Evolutionary conservation across 495 filamentous ascomycete species (phyloP), one percentile per base, ranked within the genome.

Genomic region (Aspergillus cristatus): DNA sequence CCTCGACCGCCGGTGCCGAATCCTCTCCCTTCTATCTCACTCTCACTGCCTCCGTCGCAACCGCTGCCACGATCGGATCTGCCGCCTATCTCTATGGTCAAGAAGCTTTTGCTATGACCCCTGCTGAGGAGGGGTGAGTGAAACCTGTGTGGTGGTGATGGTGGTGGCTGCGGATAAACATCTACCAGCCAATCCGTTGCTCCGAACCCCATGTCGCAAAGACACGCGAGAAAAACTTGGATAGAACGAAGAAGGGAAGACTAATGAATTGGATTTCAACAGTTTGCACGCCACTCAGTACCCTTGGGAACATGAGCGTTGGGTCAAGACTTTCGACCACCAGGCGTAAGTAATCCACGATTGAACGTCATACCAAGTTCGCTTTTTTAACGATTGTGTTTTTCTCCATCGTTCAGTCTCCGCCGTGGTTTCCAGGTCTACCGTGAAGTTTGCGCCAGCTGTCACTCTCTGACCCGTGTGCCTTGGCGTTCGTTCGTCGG

Each of bases 391-490:
- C 48, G 33, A 35, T 40, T 40, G 34, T 34, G n/a, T n/a, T n/a
- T n/a, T n/a, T n/a, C n/a, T n/a, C n/a, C n/a, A n/a, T 34, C 22
- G 10, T 48, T 13, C 42, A 95, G 90, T 51, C 88, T 99, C 50
- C 91, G 93, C 55, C 89, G 93, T 68, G 93, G 93, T 67, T 97
- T 99, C 80, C 93, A 95, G 71, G 93, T 99, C 57, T 99, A 99
- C 77, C 87, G 82, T 53, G 93, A 99, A 68, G 93, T 99, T 51
- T 99, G 93, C 75, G 77, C 90, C 35, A 82, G 85, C 41, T 99
- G 93, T 74, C 93, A 99, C 75, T 97, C 93, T 37, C 81, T 99
- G 35, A 79, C 74, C 58, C 84, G 93, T 67, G 78, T 99, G 33
- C 88, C 93, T 35, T 99, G 90, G 78, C 86, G 93, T 57, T 51